Evolutionary conservation across 106 monocot species (phyloP), one percentile per base, ranked within the genome.

Genomic region (Triglochin maritima): DNA sequence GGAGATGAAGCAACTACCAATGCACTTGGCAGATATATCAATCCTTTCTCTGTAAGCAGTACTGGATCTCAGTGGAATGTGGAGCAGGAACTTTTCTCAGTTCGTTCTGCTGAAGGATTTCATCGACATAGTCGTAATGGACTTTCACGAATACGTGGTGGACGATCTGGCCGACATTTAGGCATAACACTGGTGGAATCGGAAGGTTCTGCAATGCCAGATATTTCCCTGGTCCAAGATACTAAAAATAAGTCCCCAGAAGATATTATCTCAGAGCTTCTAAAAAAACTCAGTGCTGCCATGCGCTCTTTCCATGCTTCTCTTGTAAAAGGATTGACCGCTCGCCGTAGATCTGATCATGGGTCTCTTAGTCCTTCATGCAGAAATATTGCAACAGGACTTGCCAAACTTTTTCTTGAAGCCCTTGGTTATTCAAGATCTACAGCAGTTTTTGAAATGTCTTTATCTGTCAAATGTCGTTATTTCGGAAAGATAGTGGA

Each of bases 401-500:
- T 89, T 63, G 82, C 89, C 14, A 85, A 80, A 56, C 62, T 89
- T 67, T 89, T 85, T 60, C 78, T 73, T 65, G 77, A 77, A 72
- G 82, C 89, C 60, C 80, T 89, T 66, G 71, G 68, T 71, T 85
- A 73, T 66, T 70, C 79, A 3, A 85, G 85, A 4, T 67, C 77
- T 66, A 78, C 71, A 64, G 50, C 64, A 50, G 84, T 75, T 17
- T 66, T 80, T 69, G 84, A 85, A 59, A 73, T 73, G 65, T 63
- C 75, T 14, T 51, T 83, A 44, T 72, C 87, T 66, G 83, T 83
- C 50, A 89, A 85, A 69, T 89, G 89, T 63, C 74, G 68, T 45
- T 84, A 84, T 65, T 84, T 90, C 71, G 90, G 90, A 56, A 90
- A 78, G 72, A 78, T 90, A 63, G 81, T 84, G 9, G 84, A 79